Base-by-base conservation (phyloP, 805 yeast species). In the Zygoascus biomembranicola region DNA sequence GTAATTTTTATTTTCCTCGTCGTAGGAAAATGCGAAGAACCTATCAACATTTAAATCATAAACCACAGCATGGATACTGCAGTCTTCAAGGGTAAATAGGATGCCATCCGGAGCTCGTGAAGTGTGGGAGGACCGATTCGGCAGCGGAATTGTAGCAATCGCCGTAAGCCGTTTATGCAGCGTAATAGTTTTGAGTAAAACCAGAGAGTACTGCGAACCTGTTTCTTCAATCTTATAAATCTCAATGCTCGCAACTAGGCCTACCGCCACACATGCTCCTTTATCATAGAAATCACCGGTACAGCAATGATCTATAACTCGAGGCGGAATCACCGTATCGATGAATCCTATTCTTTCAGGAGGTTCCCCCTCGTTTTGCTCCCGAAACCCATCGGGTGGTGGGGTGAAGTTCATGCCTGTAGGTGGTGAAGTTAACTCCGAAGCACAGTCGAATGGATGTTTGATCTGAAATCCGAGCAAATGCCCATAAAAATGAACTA, bases 271-370 rank as follows among this genome's bases (percentile, higher is more conserved):
- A 8, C 23, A 16, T 28, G 2, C 18, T 8, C 19, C 13, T 13
- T 18, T 18, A 31, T 16, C 20, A 20, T 9, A 16, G 26, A 46
- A 28, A n/a, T 32, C 11, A 26, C 49, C 32, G n/a, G 37, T 14
- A 31, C 39, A 46, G 19, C 19, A 26, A 32, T 16, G 20, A 31
- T 16, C 37, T 16, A 46, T 42, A 19, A 49, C 54, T 35, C 46
- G 43, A 48, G 31, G 45, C 32, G 46, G 43, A 45, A 44, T 43
- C 37, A 47, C 50, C 23, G 47, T 35, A 43, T 43, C 50, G 28
- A 49, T 52, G 39, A 48, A 52, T 47, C 43, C 48, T 41, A 49
- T 41, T 41, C 43, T 51, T 46, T 49, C 39, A 16, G 42, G n/a
- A 3, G n/a, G n/a, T 37, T 16, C 42, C 18, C 8, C 42, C 18